phyloP scores from a whole-genome alignment of 352 stramenopile genomes.

The Phytophthora meadii region DNA sequence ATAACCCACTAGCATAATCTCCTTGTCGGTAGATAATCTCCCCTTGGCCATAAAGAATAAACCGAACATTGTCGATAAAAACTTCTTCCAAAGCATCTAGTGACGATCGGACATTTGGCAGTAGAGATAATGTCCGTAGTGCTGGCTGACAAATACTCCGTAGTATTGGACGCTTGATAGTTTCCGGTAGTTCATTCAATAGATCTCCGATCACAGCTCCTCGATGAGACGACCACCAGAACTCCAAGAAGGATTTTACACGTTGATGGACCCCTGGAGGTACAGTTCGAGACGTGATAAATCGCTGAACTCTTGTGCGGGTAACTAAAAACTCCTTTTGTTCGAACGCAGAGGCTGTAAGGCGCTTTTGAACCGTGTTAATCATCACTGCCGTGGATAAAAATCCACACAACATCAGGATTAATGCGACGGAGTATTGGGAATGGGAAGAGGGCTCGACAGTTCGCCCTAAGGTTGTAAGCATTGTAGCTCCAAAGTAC shows the following conservation, averaged over 20 bases:
- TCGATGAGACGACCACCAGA: constrained; percentile 72
- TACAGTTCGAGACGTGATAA: constrained; percentile 54
- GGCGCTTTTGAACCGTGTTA: constrained; percentile 53
- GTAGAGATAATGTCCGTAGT: constrained; percentile 49
- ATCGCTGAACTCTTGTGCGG: constrained; percentile 57
- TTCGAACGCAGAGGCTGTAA: constrained; percentile 59
- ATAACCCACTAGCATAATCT: constrained; percentile 68
- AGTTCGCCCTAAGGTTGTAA: constrained; percentile 57
- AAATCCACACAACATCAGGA: constrained; percentile 60
- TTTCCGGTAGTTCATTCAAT: constrained; percentile 58
- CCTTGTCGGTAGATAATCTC: constrained; percentile 70
- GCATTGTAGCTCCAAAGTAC: constrained; percentile 51
- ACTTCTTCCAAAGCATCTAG: constrained; percentile 46
- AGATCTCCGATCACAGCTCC: constrained; percentile 57
- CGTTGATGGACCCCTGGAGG: constrained; percentile 54
- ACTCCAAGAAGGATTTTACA: constrained; percentile 69
- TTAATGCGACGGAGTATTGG: constrained; percentile 42
- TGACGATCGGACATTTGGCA: constrained; percentile 45
- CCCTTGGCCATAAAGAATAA: constrained; percentile 68
- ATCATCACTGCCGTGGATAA: constrained; percentile 44
- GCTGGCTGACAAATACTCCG: constrained; percentile 57
- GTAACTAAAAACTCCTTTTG: constrained; percentile 71
- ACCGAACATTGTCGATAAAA: constrained; percentile 57
- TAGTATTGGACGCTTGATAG: constrained; percentile 60
- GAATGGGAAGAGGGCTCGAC: constrained; percentile 38